A percentile compares a stretch with the other conserved stretches of the same genome.
These are phyloP conservation scores for Colletotrichum echinochloae DNA, from an alignment of 2,329 filamentous ascomycete genomes.

Conservation along the genomic window DNA sequence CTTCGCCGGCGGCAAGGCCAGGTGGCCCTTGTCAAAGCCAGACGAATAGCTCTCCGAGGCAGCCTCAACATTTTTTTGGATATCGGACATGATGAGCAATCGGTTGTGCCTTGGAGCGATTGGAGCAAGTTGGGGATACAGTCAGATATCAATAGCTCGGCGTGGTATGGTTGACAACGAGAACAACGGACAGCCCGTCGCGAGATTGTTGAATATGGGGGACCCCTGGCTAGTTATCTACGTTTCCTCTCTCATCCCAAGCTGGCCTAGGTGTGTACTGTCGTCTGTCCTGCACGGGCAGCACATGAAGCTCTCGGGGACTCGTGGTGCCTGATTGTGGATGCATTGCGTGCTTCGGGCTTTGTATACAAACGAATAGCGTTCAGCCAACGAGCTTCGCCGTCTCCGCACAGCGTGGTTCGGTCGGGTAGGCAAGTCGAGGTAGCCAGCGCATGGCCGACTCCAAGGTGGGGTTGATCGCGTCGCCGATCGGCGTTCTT, in stretches of 20 bases:
- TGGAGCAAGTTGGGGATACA: neutral
- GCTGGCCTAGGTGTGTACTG: neutral
- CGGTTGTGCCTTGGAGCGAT: neutral
- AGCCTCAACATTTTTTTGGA: slow-evolving; percentile 39
- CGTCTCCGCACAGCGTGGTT: slow-evolving; percentile 25
- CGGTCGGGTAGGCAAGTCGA: slow-evolving; percentile 20
- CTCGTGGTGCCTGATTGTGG: slow-evolving; percentile 31
- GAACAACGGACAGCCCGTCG: neutral
- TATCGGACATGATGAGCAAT: slow-evolving; percentile 30
- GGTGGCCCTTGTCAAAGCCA: slow-evolving; percentile 72
- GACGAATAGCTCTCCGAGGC: slow-evolving; percentile 37
- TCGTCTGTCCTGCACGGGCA: neutral
- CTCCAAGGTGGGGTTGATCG: slow-evolving; percentile 18
- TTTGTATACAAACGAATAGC: slow-evolving; percentile 1
- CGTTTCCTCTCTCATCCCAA: slow-evolving; percentile 8
- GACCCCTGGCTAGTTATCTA: slow-evolving; percentile 15
- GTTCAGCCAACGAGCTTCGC: slow-evolving; percentile 22
- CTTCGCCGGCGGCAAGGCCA: slow-evolving; percentile 77
- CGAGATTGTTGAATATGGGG: slow-evolving; percentile 7
- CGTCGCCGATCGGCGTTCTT: slow-evolving; percentile 17
- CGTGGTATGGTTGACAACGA: neutral
- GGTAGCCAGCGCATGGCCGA: neutral
- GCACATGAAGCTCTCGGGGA: neutral
- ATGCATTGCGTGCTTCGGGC: slow-evolving; percentile 37
- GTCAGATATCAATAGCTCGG: neutral